phyloP scores from a whole-genome alignment of 768 basidiomycete species.

The Tricholoma matsutake region DNA sequence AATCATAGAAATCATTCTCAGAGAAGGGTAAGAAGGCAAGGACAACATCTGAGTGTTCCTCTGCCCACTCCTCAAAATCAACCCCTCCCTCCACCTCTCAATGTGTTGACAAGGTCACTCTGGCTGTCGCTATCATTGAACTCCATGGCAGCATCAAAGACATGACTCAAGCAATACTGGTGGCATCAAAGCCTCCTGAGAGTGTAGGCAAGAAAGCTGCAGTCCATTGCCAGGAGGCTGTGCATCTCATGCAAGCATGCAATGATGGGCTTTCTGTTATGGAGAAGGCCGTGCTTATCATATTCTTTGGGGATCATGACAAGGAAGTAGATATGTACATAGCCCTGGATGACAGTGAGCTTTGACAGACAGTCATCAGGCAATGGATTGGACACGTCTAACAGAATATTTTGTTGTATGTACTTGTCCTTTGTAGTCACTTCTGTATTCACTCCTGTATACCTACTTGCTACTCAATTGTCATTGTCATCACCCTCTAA shows the following conservation, averaged over 20 bases:
- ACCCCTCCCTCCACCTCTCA: not conserved
- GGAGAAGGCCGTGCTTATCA: too few species aligned
- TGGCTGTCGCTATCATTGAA: not conserved
- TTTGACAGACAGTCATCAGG: not conserved
- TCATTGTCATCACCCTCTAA: not conserved
- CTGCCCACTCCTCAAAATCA: not conserved
- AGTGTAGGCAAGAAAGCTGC: too few species aligned
- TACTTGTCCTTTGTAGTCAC: not conserved
- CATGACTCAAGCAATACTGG: not conserved
- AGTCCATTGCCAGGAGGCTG: not conserved
- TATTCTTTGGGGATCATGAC: too few species aligned
- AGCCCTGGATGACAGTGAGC: too few species aligned
- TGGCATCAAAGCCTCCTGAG: too few species aligned
- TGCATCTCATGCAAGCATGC: not conserved
- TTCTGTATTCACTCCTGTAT: not conserved
- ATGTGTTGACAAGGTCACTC: not conserved
- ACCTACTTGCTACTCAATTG: not conserved
- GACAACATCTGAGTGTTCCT: not conserved
- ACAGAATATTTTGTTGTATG: not conserved
- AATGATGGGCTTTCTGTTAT: not conserved
- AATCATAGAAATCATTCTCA: not conserved
- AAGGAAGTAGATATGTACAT: too few species aligned
- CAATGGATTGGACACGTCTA: not conserved
- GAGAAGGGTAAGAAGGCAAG: not conserved
- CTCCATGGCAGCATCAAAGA: not conserved